These are phyloP conservation scores for Hericium rajendrae DNA, from an alignment of 768 basidiomycete species.

Conservation along the genomic window DNA sequence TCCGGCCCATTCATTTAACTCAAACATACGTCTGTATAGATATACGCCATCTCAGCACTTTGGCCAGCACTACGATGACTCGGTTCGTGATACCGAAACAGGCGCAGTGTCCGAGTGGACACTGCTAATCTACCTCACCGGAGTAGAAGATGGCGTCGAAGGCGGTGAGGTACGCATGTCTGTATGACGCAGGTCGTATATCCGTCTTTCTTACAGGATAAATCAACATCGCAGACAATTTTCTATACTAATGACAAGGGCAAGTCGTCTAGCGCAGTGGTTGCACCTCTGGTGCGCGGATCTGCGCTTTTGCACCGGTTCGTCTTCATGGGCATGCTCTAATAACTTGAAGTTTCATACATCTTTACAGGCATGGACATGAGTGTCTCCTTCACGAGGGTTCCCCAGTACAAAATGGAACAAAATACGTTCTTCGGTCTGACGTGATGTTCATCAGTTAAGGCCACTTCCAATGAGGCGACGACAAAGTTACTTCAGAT, in stretches of 20 bases:
- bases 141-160: slow-evolving; percentile 60
- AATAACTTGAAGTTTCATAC: neutral
- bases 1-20: slow-evolving; percentile 51
- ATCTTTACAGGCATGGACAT: slow-evolving; percentile 48
- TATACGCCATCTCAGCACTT: slow-evolving; percentile 58
- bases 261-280: slow-evolving; percentile 37
- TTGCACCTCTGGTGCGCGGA: slow-evolving; percentile 47
- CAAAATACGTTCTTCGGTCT: slow-evolving; percentile 65
- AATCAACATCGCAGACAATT: slow-evolving; percentile 42
- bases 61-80: slow-evolving; percentile 71
- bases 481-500: neutral
- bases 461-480: slow-evolving; percentile 3
- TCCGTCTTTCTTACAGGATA: neutral
- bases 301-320: slow-evolving; percentile 60
- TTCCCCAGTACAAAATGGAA: slow-evolving; percentile 46
- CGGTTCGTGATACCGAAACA: slow-evolving; percentile 46
- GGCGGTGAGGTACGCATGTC: slow-evolving; percentile 47
- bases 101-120: slow-evolving; percentile 73
- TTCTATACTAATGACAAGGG: slow-evolving; percentile 56
- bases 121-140: slow-evolving; percentile 62
- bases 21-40: slow-evolving; percentile 68
- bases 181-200: neutral
- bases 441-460: slow-evolving; percentile 58
- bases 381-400: slow-evolving; percentile 71
- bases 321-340: slow-evolving; percentile 6